Conservation (phyloP, 2,329 filamentous ascomycete species). For the Colletotrichum phormii region DNA sequence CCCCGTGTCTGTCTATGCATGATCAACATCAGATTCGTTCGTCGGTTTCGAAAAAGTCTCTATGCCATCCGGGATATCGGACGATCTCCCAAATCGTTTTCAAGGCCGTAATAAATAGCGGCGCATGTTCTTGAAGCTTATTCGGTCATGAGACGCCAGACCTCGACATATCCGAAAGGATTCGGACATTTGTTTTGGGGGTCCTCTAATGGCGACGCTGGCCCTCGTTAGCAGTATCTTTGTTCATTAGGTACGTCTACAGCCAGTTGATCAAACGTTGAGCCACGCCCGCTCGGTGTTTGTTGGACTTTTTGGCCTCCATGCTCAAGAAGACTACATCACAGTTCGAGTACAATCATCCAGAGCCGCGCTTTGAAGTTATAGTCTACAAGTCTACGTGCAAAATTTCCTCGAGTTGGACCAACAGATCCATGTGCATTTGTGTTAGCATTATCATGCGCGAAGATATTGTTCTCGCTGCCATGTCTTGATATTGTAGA, state of each 20-base stretch:
- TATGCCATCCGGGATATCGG: constrained; percentile 4
- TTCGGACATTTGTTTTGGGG: not conserved
- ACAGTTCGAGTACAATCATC: not conserved
- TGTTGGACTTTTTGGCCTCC: not conserved
- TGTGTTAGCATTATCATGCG: too few relatives aligned
- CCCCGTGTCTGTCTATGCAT: not conserved
- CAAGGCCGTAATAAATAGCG: not conserved
- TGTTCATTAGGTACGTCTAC: not conserved
- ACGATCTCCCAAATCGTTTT: not conserved
- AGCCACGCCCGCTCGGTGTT: not conserved
- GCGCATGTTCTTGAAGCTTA: not conserved
- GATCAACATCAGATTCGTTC: not conserved
- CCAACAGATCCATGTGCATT: not conserved
- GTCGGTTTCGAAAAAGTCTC: not conserved
- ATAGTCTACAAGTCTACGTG: not conserved
- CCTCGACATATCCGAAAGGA: constrained; percentile 23
- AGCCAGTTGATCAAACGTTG: not conserved
- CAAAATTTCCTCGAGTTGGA: not conserved
- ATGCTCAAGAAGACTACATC: not conserved
- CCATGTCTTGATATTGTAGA: not conserved
- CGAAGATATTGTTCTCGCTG: not conserved
- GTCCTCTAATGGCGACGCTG: not conserved
- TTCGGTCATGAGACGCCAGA: not conserved
- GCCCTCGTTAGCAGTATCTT: not conserved
- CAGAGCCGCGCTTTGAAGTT: not conserved